Conservation (phyloP, 2,329 filamentous ascomycete species). For the Xylariaceae sp. region DNA sequence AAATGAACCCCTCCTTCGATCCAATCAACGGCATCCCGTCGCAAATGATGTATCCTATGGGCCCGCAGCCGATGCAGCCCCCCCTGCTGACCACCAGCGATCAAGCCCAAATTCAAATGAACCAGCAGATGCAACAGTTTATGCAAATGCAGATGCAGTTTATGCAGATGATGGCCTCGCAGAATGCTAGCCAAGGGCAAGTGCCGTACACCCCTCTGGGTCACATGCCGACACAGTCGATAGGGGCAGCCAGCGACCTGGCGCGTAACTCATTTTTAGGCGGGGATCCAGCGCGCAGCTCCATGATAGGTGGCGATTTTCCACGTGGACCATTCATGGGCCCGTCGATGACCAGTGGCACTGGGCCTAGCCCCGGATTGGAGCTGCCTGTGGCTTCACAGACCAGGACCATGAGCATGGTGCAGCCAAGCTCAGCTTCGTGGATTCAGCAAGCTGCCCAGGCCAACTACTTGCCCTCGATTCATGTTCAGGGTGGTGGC, state of each 20-base stretch:
- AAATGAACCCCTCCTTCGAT: constrained; percentile 39
- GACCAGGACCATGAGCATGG: constrained; percentile 76
- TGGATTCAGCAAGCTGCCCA: constrained; percentile 48
- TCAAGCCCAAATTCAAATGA: constrained; percentile 73
- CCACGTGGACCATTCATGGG: constrained; percentile 13
- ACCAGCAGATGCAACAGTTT: constrained; percentile 77
- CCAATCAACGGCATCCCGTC: constrained; percentile 44
- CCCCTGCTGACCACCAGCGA: constrained; percentile 54
- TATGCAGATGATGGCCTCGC: constrained; percentile 71
- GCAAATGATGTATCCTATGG: constrained; percentile 44
- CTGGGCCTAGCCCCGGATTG: constrained; percentile 40
- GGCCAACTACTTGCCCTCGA: constrained; percentile 45
- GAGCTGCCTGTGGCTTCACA: constrained; percentile 41
- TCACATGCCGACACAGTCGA: constrained; percentile 38
- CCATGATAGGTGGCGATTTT: constrained; percentile 24
- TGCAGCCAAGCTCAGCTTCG: constrained; percentile 60
- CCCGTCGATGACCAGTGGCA: constrained; percentile 25
- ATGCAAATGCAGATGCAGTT: constrained; percentile 95
- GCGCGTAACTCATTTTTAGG: constrained; percentile 22
- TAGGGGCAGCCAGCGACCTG: constrained; percentile 37
- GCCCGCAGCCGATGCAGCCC: constrained; percentile 30
- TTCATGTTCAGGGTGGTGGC: constrained; percentile 45
- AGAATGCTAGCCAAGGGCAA: constrained; percentile 30
- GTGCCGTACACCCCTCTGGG: constrained; percentile 29
- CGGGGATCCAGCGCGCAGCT: constrained; percentile 24